A percentile compares a stretch with the other conserved stretches of the same genome.
Conservation (phyloP, 768 basidiomycete species). For the Paxillus involutus region DNA sequence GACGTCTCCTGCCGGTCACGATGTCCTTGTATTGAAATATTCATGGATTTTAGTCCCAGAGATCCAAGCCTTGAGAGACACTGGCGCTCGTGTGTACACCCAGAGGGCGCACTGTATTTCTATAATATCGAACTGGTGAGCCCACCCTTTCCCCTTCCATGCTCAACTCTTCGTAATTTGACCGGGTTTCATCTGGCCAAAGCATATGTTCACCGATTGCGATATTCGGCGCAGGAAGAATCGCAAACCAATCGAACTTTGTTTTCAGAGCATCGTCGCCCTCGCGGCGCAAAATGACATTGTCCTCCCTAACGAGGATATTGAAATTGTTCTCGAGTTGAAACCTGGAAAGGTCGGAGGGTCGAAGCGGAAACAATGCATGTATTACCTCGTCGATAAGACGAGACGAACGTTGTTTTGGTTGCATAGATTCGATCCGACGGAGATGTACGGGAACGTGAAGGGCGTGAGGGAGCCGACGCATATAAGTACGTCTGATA, state of each 20-base stretch:
- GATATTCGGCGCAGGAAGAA: background rate
- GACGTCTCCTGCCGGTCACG: background rate
- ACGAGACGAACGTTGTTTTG: constrained; percentile 7
- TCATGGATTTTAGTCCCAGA: background rate
- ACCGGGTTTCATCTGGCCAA: background rate
- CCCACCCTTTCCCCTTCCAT: background rate
- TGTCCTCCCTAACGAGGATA: background rate
- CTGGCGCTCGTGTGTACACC: constrained; percentile 21
- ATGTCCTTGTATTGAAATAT: background rate
- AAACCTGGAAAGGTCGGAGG: background rate
- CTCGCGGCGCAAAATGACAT: background rate
- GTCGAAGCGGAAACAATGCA: constrained; percentile 1
- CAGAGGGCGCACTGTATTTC: constrained; percentile 27
- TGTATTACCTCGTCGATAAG: constrained; percentile 10
- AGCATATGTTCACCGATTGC: constrained; percentile 10
- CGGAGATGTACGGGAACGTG: constrained; percentile 2
- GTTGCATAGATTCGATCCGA: constrained; percentile 5
- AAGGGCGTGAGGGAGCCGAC: constrained; percentile 7
- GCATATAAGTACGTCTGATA: constrained; percentile 8
- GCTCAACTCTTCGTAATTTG: no score
- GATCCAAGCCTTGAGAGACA: background rate
- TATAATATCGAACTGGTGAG: constrained; percentile 21
- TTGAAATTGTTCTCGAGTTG: constrained; percentile 9
- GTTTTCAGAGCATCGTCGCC: background rate
- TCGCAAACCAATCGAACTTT: background rate